These are phyloP conservation scores for Yamagishiella unicocca DNA, from an alignment of 139 green algal species.

Conservation along the genomic window DNA sequence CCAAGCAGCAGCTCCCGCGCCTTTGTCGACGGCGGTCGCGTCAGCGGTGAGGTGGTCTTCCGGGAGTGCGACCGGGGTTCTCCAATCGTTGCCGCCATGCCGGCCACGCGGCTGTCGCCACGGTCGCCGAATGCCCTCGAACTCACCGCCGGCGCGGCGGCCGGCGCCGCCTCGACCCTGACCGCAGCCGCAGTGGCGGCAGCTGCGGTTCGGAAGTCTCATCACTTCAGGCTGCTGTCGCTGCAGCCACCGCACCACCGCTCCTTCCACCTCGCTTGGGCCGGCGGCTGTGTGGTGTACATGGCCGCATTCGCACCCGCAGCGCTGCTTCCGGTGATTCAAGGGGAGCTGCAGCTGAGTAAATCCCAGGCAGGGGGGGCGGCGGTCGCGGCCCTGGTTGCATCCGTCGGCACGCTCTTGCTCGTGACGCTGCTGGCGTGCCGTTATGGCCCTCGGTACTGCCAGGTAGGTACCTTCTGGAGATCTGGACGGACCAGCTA, in stretches of 20 bases:
- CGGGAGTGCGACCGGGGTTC: too few relatives aligned
- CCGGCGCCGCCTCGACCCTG: too few relatives aligned
- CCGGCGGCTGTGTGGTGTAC: slow-evolving; percentile 74
- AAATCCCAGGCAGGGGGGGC: background rate
- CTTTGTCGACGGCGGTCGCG: too few relatives aligned
- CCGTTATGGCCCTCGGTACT: slow-evolving; percentile 3
- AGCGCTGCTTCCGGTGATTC: slow-evolving; percentile 67
- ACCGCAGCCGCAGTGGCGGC: background rate
- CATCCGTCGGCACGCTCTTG: slow-evolving; percentile 67
- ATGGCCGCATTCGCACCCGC: slow-evolving; percentile 74
- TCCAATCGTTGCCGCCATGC: too few relatives aligned
- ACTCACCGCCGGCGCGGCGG: too few relatives aligned
- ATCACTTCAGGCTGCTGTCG: background rate
- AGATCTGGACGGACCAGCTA: too few relatives aligned
- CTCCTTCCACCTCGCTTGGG: slow-evolving; percentile 49
- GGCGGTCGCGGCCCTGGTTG: slow-evolving; percentile 70
- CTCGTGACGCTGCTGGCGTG: slow-evolving; percentile 61
- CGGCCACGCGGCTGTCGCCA: too few relatives aligned
- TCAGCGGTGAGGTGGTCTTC: too few relatives aligned
- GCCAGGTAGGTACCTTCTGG: slow-evolving; percentile 16
- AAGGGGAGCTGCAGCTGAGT: background rate
- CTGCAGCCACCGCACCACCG: background rate
- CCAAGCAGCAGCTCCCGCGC: too few relatives aligned
- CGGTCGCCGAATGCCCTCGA: too few relatives aligned
- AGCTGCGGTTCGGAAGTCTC: background rate